A percentile compares a stretch with the other conserved stretches of the same genome.
Conservation (phyloP, 1,284 basidiomycete genomes). For the Sporisorium graminicola region DNA sequence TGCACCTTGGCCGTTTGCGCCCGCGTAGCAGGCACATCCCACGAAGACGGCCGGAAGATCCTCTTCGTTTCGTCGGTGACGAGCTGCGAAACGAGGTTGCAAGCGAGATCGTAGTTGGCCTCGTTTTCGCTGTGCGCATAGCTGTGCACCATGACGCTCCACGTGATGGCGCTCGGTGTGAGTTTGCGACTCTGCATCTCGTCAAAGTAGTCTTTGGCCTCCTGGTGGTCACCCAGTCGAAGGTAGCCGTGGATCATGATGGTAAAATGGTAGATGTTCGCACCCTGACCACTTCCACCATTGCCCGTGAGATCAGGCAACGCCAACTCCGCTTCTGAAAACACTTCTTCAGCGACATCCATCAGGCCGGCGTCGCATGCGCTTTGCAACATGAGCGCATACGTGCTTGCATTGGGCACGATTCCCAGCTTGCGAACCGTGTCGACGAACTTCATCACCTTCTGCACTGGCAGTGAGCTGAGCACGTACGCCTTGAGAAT, state of each 20-base stretch:
- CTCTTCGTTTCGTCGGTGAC: constrained; percentile 31
- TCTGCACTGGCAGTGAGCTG: constrained; percentile 80
- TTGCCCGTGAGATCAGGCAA: constrained; percentile 27
- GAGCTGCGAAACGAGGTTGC: constrained; percentile 51
- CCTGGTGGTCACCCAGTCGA: constrained; percentile 74
- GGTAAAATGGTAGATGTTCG: constrained; percentile 78
- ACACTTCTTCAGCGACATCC: constrained; percentile 78
- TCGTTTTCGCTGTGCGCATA: constrained; percentile 57
- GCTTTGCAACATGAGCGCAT: constrained; percentile 83
- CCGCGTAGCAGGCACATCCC: constrained; percentile 5
- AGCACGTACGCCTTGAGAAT: constrained; percentile 87
- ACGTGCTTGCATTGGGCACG: constrained; percentile 78
- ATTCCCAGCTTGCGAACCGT: constrained; percentile 74
- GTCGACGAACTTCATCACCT: constrained; percentile 78
- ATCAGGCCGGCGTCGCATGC: constrained; percentile 83
- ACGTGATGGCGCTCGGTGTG: constrained; percentile 79
- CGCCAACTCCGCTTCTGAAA: constrained; percentile 67
- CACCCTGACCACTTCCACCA: constrained; percentile 40
- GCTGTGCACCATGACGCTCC: constrained; percentile 74
- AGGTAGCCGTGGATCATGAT: constrained; percentile 86
- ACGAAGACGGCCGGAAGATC: constrained; percentile 13
- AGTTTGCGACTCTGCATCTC: constrained; percentile 81
- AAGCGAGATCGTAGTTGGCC: constrained; percentile 50
- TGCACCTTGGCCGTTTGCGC: constrained; percentile 4
- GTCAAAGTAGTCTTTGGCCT: constrained; percentile 80